These are phyloP conservation scores for Apiotrichum laibachii DNA, from an alignment of 1,284 basidiomycete species.

Conservation along the genomic window DNA sequence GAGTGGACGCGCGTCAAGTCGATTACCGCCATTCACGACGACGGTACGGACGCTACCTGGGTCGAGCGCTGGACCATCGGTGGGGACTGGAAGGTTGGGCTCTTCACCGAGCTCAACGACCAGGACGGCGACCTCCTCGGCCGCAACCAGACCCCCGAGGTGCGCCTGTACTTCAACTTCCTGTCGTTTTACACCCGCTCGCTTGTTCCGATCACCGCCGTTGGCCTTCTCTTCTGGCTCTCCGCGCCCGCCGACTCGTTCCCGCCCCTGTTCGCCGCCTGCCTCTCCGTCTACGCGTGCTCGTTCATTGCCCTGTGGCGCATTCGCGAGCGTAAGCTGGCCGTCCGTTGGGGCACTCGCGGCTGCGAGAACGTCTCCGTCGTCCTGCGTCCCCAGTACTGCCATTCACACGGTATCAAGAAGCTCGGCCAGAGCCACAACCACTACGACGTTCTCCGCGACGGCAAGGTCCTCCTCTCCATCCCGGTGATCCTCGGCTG, in stretches of 20 bases:
- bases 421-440: conserved; percentile 16
- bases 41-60: conserved; percentile 56
- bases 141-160: conserved; percentile 67
- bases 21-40: conserved; percentile 79
- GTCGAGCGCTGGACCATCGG: conserved; percentile 43
- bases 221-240: conserved; percentile 43
- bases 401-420: conserved; percentile 48
- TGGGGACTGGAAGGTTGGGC: conserved; percentile 57
- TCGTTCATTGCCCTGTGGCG: conserved; percentile 88
- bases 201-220: conserved; percentile 58
- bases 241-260: conserved; percentile 62
- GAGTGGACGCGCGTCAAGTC: conserved; percentile 76
- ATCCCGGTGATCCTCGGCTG: conserved; percentile 77
- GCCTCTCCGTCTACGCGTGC: conserved; percentile 75
- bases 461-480: conserved; percentile 69
- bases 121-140: conserved; percentile 50
- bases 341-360: conserved; percentile 73
- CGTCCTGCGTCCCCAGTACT: conserved; percentile 66
- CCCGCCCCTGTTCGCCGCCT: conserved; percentile 70
- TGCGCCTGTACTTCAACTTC: conserved; percentile 90
- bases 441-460: conserved; percentile 47
- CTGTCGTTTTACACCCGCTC: conserved; percentile 76
- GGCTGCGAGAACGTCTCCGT: conserved; percentile 66
- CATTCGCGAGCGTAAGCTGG: conserved; percentile 72
- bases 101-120: conserved; percentile 56